These are phyloP conservation scores for Trichomonas vaginalis DNA, from an alignment of 208 protist genomes.

Conservation along the genomic window DNA sequence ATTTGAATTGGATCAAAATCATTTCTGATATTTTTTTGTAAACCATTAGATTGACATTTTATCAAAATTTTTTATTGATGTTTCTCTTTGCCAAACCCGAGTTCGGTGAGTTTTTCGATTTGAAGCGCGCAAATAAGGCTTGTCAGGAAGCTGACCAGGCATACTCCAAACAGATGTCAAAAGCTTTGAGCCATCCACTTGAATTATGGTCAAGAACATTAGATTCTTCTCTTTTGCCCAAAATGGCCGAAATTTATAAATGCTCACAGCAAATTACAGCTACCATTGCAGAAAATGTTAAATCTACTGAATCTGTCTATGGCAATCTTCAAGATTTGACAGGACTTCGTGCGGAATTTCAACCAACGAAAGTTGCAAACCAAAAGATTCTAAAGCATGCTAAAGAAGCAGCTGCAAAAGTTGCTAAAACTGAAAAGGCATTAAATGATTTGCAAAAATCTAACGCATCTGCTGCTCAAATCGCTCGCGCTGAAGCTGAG, in stretches of 20 bases:
- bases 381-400: not conserved
- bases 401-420: not conserved
- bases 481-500: not conserved
- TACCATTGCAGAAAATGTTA: not conserved
- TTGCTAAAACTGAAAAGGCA: not conserved
- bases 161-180: not conserved
- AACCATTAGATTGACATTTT: too few relatives aligned
- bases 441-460: not conserved
- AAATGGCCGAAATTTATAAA: not conserved
- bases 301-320: not conserved
- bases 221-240: not conserved
- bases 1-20: too few relatives aligned
- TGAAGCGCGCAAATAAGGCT: not conserved
- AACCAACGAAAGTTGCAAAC: not conserved
- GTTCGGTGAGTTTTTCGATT: not conserved
- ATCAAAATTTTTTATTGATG: too few relatives aligned
- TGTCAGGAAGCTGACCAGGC: not conserved
- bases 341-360: not conserved
- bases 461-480: not conserved
- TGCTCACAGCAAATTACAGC: not conserved
- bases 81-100: not conserved
- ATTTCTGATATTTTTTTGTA: too few relatives aligned
- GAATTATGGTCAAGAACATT: not conserved
- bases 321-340: not conserved
- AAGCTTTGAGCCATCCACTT: not conserved